Base-by-base conservation (phyloP, 495 filamentous ascomycete species). In the Aspergillus coremiiformis region DNA sequence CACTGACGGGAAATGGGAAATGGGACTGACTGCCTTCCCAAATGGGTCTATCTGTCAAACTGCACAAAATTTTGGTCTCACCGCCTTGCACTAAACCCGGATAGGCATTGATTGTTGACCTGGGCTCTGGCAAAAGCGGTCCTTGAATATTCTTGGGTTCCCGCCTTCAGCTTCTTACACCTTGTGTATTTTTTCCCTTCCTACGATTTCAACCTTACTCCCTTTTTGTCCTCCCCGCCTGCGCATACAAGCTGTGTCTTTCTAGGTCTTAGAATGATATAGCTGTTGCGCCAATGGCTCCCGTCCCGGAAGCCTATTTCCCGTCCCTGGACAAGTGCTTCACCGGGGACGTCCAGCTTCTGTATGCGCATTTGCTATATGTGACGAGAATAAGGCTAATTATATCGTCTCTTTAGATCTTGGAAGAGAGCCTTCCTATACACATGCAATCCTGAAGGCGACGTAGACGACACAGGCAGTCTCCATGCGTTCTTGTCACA, bases 341-440 rank as follows among this genome's bases (percentile, higher is more conserved):
- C 53, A 72, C 67, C 53, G 81, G 79, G 67, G 73, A 79, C 55
- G 64, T 75, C 56, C 74, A 76, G 58, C 63, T 86, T 47, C 69
- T 85, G 78, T 84, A 71, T 43, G 81, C 56, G 44, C 52, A 56
- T 54, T 46, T 15, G 21, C 39, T 30, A 21, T 44, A 19, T 24
- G 11, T 15, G 12, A 37, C 22, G 30, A 46, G 17, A 37, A 44
- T 33, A 7, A 10, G 49, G 47, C 57, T 61, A 53, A 66, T 39
- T 17, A 6, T 67, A 23, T 66, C 47, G 0, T 17, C 11, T 10
- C 19, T 35, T 14, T 52, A 91, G 87, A 60, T 88, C 90, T 45
- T 95, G 90, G 90, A 83, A 78, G 63, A 72, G 79, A 47, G 82
- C 83, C 42, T 89, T 85, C 54, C 74, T 78, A 22, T 81, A 82